A percentile compares a stretch with the other conserved stretches of the same genome.
These are phyloP conservation scores for Mortierella sp. DNA, from an alignment of 371 early-diverging fungal genomes.

Conservation along the genomic window DNA sequence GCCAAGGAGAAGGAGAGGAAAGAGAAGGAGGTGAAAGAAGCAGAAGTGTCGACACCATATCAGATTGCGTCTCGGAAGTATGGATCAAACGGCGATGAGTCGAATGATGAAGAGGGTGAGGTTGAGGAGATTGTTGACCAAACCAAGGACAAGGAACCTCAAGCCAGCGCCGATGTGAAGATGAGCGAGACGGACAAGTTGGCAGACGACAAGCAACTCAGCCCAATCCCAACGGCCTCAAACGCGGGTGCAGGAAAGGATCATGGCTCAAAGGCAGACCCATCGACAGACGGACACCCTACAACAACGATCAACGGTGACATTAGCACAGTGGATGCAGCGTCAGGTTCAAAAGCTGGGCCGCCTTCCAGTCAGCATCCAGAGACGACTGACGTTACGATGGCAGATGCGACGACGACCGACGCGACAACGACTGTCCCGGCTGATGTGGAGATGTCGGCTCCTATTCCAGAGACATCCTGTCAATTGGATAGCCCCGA, in stretches of 20 bases:
- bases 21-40: not conserved
- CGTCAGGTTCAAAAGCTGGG: not conserved
- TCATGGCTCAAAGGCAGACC: not conserved
- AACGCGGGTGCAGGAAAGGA: not conserved
- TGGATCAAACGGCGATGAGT: not conserved
- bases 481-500: not conserved
- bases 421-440: not conserved
- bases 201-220: not conserved
- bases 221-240: not conserved
- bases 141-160: not conserved
- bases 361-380: not conserved
- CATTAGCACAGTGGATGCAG: not conserved
- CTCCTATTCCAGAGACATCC: not conserved
- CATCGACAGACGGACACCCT: not conserved
- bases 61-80: slow-evolving; percentile 1
- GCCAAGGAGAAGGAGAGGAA: not conserved
- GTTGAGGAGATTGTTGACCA: slow-evolving; percentile 3
- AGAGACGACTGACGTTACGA: not conserved
- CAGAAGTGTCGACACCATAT: not conserved
- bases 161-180: not conserved
- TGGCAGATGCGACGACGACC: not conserved
- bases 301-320: not conserved
- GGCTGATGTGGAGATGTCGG: not conserved
- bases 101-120: not conserved
- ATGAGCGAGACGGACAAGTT: not conserved